Conservation (phyloP, 768 basidiomycete genomes). For the Lepiota venenata region DNA sequence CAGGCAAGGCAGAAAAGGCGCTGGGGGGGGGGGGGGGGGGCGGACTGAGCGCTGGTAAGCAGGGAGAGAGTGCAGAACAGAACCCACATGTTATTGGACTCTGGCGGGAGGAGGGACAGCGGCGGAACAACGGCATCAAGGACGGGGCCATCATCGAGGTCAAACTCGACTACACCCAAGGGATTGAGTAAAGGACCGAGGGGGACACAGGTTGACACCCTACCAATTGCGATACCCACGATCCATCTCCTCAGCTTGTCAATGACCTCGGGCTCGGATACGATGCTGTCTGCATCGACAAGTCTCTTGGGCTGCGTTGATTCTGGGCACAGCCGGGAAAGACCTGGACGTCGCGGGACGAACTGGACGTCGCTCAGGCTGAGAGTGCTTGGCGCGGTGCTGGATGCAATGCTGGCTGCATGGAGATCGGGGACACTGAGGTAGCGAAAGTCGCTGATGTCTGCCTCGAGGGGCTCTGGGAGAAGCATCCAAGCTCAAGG, state of each 20-base stretch:
- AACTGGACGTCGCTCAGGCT: background rate
- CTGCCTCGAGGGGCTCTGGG: conserved; percentile 2
- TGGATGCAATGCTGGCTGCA: background rate
- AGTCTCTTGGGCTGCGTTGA: conserved; percentile 26
- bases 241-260: conserved; percentile 63
- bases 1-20: conserved; percentile 91
- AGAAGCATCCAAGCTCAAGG: too few species aligned
- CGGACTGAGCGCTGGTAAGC: background rate
- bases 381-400: background rate
- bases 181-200: background rate
- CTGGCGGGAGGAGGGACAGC: conserved; percentile 56
- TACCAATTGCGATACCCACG: conserved; percentile 62
- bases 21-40: too few species aligned
- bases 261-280: conserved; percentile 44
- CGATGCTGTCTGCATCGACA: conserved; percentile 37
- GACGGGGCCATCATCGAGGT: conserved; percentile 83
- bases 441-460: conserved; percentile 1
- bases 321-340: conserved; percentile 36
- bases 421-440: background rate
- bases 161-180: conserved; percentile 67
- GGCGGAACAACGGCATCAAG: conserved; percentile 70
- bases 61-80: conserved; percentile 11
- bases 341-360: background rate
- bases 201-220: too few species aligned
- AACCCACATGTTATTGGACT: conserved; percentile 84